A percentile compares a stretch with the other conserved stretches of the same genome.
Evolutionary conservation across 345 rosid genomes (phyloP).

Genomic region (Schrenkiella parvula): DNA sequence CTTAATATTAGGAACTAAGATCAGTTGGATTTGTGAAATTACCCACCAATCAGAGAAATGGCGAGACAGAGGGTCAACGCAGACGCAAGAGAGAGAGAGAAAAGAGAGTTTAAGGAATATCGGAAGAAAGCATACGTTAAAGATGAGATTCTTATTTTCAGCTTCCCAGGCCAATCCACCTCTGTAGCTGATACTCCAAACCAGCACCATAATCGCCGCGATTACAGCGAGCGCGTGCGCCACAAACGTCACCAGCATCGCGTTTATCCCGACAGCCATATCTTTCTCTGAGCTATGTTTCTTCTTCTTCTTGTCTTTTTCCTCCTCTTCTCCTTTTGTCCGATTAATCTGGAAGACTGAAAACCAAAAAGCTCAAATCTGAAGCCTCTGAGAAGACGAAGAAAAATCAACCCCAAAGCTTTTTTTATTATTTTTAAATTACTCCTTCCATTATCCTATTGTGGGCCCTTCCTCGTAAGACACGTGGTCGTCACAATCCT

Average conservation of each 20-base stretch:
- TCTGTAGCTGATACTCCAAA: constrained; percentile 69
- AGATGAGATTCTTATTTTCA: constrained; percentile 78
- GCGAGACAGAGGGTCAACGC: constrained; percentile 20
- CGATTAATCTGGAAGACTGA: background rate
- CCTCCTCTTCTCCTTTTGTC: background rate
- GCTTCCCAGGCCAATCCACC: constrained; percentile 97
- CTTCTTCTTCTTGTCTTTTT: background rate
- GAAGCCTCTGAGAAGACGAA: background rate
- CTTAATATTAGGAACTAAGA: background rate
- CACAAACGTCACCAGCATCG: constrained; percentile 53
- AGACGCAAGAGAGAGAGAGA: background rate
- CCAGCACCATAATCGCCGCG: constrained; percentile 61
- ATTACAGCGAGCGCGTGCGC: constrained; percentile 59
- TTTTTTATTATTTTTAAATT: background rate
- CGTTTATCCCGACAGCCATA: constrained; percentile 52
- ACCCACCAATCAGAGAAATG: background rate
- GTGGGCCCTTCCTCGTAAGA: background rate
- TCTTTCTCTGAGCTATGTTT: background rate
- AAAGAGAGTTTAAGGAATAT: background rate
- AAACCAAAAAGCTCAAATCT: background rate
- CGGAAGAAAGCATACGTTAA: constrained; percentile 50
- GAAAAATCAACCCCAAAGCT: background rate
- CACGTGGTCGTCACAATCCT: constrained; percentile 2
- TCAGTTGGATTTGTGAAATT: background rate
- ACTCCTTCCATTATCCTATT: background rate